Percentiles rank a stretch among this genome's conserved stretches.
phyloP scores from a whole-genome alignment of 345 rosid species.

The Tarenaya hassleriana region DNA sequence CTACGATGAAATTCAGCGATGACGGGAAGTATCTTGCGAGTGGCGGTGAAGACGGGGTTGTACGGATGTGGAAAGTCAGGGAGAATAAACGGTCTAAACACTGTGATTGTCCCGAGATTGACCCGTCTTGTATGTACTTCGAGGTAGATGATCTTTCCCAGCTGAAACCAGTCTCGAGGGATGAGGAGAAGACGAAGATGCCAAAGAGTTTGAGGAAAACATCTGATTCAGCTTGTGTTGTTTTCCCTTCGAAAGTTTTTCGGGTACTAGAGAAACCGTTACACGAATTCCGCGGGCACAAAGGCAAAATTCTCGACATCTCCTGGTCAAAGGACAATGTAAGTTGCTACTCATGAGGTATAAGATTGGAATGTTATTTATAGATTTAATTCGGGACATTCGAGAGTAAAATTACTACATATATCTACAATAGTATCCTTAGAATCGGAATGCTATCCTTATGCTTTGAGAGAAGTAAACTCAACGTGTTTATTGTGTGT shows the following conservation, averaged over 20 bases:
- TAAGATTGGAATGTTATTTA: too few species aligned
- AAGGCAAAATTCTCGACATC: conserved; percentile 60
- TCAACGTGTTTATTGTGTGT: conserved; percentile 8
- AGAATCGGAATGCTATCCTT: too few species aligned
- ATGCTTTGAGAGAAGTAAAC: conserved; percentile 9
- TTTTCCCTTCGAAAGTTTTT: conserved; percentile 69
- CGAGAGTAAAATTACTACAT: too few species aligned
- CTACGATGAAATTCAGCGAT: conserved; percentile 67
- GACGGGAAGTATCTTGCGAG: conserved; percentile 79
- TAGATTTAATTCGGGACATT: too few species aligned
- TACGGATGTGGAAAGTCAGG: conserved; percentile 64
- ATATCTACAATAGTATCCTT: too few species aligned
- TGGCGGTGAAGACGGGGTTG: conserved; percentile 66
- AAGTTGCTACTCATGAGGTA: conserved; percentile 29
- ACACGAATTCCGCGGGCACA: conserved; percentile 64
- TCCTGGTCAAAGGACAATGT: conserved; percentile 78
- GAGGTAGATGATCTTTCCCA: conserved; percentile 62
- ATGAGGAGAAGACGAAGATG: conserved; percentile 46
- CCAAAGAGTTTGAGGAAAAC: conserved; percentile 50
- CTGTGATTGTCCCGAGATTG: conserved; percentile 50
- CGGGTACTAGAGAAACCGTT: conserved; percentile 65
- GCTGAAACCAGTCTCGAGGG: conserved; percentile 49
- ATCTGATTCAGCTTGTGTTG: conserved; percentile 66
- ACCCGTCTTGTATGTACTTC: conserved; percentile 42
- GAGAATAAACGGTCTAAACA: conserved; percentile 52